Evolutionary conservation across 2,329 filamentous ascomycete genomes (phyloP).

Genomic region (Trichophyton equinum): DNA sequence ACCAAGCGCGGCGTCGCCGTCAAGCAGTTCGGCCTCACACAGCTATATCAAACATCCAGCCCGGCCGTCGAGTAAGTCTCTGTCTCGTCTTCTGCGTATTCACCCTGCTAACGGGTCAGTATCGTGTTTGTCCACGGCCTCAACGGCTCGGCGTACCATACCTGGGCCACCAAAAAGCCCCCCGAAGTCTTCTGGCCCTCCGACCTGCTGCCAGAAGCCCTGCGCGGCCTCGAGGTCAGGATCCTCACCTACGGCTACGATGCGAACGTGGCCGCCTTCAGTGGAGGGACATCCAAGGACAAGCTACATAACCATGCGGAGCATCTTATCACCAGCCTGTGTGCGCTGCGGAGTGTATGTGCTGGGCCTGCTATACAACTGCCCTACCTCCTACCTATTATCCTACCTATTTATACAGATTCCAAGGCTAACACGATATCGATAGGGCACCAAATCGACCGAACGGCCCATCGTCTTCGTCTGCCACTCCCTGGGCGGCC

Average conservation of each 20-base stretch:
- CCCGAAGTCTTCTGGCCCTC: conserved; percentile 53
- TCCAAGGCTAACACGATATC: background rate
- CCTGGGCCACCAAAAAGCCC: conserved; percentile 42
- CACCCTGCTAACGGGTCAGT: conserved; percentile 9
- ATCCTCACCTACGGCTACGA: conserved; percentile 65
- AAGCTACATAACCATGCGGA: conserved; percentile 61
- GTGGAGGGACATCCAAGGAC: conserved; percentile 46
- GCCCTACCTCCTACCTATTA: background rate
- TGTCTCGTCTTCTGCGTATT: background rate
- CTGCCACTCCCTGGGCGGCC: conserved; percentile 60
- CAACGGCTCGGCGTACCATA: conserved; percentile 52
- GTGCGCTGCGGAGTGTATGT: conserved; percentile 46
- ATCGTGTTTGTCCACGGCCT: conserved; percentile 60
- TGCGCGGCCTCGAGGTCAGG: conserved; percentile 47
- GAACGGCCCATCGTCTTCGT: conserved; percentile 63
- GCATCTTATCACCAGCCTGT: conserved; percentile 51
- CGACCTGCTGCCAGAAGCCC: conserved; percentile 51
- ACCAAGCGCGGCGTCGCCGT: conserved; percentile 15
- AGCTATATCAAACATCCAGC: conserved; percentile 28
- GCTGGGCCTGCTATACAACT: too few relatives aligned
- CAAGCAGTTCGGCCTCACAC: conserved; percentile 31
- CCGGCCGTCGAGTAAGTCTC: conserved; percentile 28
- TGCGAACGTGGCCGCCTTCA: conserved; percentile 46
- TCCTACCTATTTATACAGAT: background rate
- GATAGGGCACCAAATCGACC: conserved; percentile 35